Conservation (phyloP, 352 stramenopile species). For the Blastocystis sp. region DNA sequence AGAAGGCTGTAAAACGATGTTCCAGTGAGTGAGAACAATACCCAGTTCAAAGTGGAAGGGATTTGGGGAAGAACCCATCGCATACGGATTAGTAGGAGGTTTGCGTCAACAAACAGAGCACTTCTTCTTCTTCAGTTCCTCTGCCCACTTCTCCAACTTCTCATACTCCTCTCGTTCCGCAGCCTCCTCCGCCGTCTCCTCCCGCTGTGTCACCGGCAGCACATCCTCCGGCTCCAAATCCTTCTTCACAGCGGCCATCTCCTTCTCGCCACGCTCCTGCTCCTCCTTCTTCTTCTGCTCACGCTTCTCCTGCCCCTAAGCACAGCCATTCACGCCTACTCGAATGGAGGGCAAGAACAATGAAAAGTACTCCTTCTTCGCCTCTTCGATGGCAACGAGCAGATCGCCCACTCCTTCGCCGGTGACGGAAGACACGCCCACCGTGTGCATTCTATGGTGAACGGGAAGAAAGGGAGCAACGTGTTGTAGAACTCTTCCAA, state of each 20-base stretch:
- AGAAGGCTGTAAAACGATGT: too few species aligned
- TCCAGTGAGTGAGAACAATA: too few species aligned
- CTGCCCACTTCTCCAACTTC: conserved; percentile 25
- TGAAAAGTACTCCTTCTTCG: conserved; percentile 77
- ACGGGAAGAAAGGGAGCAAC: conserved; percentile 76
- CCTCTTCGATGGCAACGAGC: conserved; percentile 83
- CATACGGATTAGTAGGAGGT: too few species aligned
- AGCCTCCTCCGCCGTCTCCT: conserved; percentile 8
- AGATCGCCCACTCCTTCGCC: conserved; percentile 90
- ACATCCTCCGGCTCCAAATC: conserved; percentile 9
- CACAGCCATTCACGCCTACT: background rate
- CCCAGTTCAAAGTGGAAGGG: too few species aligned
- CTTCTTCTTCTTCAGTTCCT: conserved; percentile 18
- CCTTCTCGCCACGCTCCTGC: background rate
- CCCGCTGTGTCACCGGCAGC: background rate
- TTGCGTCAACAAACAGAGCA: too few species aligned
- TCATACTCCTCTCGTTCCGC: conserved; percentile 39
- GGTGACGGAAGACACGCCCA: conserved; percentile 89
- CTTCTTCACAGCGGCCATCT: conserved; percentile 29
- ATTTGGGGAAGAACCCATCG: too few species aligned
- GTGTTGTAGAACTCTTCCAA: conserved; percentile 91
- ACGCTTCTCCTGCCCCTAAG: background rate
- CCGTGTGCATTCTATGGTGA: conserved; percentile 74
- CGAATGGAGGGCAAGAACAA: conserved; percentile 9
- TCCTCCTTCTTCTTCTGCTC: conserved; percentile 35